A percentile compares a stretch with the other conserved stretches of the same genome.
Evolutionary conservation across 2,329 filamentous ascomycete genomes (phyloP).

Genomic region (Phoma sp.): DNA sequence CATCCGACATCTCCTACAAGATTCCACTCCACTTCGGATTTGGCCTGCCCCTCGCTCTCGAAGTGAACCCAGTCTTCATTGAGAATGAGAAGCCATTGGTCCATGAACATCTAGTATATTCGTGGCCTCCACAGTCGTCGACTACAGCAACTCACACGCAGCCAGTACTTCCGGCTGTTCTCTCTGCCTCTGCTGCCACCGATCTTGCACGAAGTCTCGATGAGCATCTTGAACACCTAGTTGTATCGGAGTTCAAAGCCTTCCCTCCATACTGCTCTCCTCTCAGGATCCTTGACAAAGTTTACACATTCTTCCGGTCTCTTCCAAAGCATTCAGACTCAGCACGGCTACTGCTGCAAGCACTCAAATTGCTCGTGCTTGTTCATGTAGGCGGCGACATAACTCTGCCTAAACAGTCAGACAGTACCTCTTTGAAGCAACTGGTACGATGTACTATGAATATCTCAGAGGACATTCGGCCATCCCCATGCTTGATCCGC

Average conservation of each 20-base stretch:
- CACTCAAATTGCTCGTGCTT: slow-evolving; percentile 48
- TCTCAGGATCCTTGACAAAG: slow-evolving; percentile 40
- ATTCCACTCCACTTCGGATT: slow-evolving; percentile 45
- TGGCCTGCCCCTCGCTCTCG: slow-evolving; percentile 33
- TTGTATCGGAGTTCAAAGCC: slow-evolving; percentile 38
- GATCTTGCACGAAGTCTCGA: slow-evolving; percentile 35
- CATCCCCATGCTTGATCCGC: slow-evolving; percentile 49
- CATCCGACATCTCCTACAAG: slow-evolving; percentile 28
- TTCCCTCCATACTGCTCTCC: slow-evolving; percentile 46
- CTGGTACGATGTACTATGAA: slow-evolving; percentile 30
- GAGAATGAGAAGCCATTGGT: slow-evolving; percentile 22
- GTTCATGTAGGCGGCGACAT: slow-evolving; percentile 48
- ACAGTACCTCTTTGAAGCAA: slow-evolving; percentile 22
- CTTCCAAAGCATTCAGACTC: slow-evolving; percentile 23
- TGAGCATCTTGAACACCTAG: slow-evolving; percentile 39
- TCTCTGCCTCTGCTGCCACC: slow-evolving; percentile 28
- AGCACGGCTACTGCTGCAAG: slow-evolving; percentile 37
- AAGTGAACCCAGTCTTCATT: slow-evolving; percentile 36
- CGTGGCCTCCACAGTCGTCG: slow-evolving; percentile 40
- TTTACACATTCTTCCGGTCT: slow-evolving; percentile 42
- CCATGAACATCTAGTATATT: slow-evolving; percentile 47
- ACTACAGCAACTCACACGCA: slow-evolving; percentile 28
- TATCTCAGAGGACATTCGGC: slow-evolving; percentile 15
- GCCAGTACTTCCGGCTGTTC: slow-evolving; percentile 44
- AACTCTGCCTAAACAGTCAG: slow-evolving; percentile 31